These are phyloP conservation scores for Kodamaea plutei DNA, from an alignment of 1,139 yeast species.

Conservation along the genomic window DNA sequence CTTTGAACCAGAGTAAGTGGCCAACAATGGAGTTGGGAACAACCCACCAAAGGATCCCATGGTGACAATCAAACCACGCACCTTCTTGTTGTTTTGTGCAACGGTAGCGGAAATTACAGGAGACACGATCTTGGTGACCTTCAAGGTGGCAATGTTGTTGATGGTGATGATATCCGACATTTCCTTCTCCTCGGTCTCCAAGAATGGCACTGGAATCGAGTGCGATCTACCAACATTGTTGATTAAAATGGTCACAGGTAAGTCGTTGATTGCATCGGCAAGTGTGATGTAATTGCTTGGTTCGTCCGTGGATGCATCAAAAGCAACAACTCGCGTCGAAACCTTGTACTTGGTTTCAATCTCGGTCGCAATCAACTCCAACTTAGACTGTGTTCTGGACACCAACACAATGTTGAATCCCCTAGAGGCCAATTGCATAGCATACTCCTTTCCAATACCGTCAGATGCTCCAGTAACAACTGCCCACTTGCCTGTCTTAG, in stretches of 20 bases:
- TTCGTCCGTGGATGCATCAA: constrained; percentile 67
- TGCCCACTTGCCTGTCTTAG: constrained; percentile 67
- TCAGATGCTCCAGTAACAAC: constrained; percentile 96
- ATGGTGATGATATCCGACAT: constrained; percentile 75
- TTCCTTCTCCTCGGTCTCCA: constrained; percentile 73
- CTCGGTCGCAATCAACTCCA: constrained; percentile 63
- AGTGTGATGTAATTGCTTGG: constrained; percentile 51
- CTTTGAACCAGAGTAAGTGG: constrained; percentile 94
- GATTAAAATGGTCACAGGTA: constrained; percentile 69
- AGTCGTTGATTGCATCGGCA: constrained; percentile 41
- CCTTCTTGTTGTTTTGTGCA: constrained; percentile 27
- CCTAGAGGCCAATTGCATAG: constrained; percentile 75
- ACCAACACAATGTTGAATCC: constrained; percentile 83
- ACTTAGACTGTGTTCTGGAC: constrained; percentile 78
- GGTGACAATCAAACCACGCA: constrained; percentile 74
- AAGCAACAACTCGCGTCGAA: constrained; percentile 62
- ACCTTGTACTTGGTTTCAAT: constrained; percentile 58
- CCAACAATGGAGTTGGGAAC: constrained; percentile 86
- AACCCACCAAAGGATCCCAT: constrained; percentile 98
- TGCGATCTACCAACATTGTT: constrained; percentile 96
- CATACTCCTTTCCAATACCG: constrained; percentile 93
- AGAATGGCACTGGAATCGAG: constrained; percentile 89
- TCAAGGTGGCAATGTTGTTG: constrained; percentile 80
- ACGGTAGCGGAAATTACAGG: constrained; percentile 64
- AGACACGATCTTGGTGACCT: constrained; percentile 71